phyloP scores from a whole-genome alignment of 2,329 filamentous ascomycete species.

The Epichloe typhina region DNA sequence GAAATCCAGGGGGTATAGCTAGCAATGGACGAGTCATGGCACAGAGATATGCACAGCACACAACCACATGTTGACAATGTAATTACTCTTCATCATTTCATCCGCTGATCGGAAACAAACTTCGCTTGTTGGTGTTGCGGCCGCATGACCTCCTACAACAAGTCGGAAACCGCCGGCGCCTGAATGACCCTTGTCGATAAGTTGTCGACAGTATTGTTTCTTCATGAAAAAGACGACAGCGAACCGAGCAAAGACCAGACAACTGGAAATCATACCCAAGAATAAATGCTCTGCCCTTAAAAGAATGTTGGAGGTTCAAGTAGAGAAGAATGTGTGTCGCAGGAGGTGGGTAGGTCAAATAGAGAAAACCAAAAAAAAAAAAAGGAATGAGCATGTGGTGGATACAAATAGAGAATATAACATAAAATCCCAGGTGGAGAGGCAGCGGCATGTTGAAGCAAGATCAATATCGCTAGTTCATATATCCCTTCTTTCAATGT shows the following conservation, averaged over 20 bases:
- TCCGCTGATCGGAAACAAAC: not conserved
- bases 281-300: not conserved
- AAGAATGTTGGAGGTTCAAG: not conserved
- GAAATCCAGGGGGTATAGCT: not conserved
- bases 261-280: not conserved
- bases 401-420: not conserved
- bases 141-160: not conserved
- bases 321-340: not conserved
- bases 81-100: not conserved
- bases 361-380: not conserved
- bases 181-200: not conserved
- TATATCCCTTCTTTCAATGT: not conserved
- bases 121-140: not conserved
- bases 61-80: not conserved
- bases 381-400: not conserved
- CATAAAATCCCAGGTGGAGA: not conserved
- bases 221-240: not conserved
- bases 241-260: not conserved
- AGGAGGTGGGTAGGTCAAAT: not conserved
- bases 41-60: not conserved
- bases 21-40: not conserved
- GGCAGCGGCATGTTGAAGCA: not conserved
- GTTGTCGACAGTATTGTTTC: not conserved
- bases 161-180: not conserved
- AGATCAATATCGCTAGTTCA: slow-evolving; percentile 2